A percentile compares a stretch with the other conserved stretches of the same genome.
Conservation (phyloP, 352 stramenopile genomes). For the Halophytophthora batemanensis region DNA sequence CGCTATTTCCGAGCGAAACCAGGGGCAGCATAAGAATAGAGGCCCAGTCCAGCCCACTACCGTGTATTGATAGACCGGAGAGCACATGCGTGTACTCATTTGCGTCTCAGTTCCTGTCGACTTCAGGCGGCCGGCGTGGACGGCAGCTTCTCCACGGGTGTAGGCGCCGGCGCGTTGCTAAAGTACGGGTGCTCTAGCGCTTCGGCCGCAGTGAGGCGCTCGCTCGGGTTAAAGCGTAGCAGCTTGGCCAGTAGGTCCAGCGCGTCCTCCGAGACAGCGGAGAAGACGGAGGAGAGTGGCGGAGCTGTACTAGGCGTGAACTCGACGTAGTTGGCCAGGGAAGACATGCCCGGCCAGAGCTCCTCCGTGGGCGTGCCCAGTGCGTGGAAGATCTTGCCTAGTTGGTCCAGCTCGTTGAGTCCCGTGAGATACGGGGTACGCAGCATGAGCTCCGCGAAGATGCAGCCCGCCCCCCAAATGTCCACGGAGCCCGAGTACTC, state of each 20-base stretch:
- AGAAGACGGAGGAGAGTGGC: slow-evolving; percentile 68
- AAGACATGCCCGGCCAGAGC: slow-evolving; percentile 96
- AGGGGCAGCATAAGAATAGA: no score
- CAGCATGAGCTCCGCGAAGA: slow-evolving; percentile 97
- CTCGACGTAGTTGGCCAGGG: slow-evolving; percentile 96
- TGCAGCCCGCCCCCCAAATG: slow-evolving; percentile 95
- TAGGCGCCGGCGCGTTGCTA: slow-evolving; percentile 56
- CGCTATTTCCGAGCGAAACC: no score
- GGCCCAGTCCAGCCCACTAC: no score
- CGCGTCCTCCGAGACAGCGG: slow-evolving; percentile 62
- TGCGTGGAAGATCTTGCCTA: slow-evolving; percentile 90
- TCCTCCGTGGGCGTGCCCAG: slow-evolving; percentile 96
- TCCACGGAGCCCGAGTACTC: slow-evolving; percentile 86
- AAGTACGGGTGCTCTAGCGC: slow-evolving; percentile 84
- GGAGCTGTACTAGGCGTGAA: slow-evolving; percentile 78
- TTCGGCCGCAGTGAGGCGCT: slow-evolving; percentile 81
- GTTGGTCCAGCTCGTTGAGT: slow-evolving; percentile 81
- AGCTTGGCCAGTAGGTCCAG: slow-evolving; percentile 76
- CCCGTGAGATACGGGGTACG: slow-evolving; percentile 78
- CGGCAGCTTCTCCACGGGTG: slow-evolving; percentile 75
- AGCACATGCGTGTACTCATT: no score
- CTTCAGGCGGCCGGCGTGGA: slow-evolving; percentile 36
- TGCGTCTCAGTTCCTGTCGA: no score
- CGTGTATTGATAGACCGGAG: no score
- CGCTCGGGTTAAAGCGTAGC: slow-evolving; percentile 78